A percentile compares a stretch with the other conserved stretches of the same genome.
Conservation (phyloP, 768 basidiomycete genomes). For the Pulveroboletus sp. region DNA sequence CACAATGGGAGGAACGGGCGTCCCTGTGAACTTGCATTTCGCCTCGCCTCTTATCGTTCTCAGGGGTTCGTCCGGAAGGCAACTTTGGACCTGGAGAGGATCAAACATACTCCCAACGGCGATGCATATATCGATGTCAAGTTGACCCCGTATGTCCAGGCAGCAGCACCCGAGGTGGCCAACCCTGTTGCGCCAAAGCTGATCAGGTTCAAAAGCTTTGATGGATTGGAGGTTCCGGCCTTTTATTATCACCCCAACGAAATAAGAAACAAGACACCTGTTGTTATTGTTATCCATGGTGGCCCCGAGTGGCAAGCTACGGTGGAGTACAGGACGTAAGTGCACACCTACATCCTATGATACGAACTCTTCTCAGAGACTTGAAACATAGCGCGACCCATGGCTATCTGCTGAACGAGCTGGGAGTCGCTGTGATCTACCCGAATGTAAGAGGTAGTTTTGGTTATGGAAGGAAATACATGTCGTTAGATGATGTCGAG, state of each 20-base stretch:
- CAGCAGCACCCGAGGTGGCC: constrained; percentile 26
- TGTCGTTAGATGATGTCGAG: constrained; percentile 39
- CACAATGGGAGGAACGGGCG: constrained; percentile 33
- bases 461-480: constrained; percentile 40
- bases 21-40: constrained; percentile 33
- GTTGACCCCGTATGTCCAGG: constrained; percentile 33
- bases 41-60: constrained; percentile 32
- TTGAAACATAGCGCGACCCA: constrained; percentile 29
- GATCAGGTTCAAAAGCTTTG: constrained; percentile 41
- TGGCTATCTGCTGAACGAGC: constrained; percentile 41
- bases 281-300: constrained; percentile 39
- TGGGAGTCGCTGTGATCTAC: constrained; percentile 39
- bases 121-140: constrained; percentile 26
- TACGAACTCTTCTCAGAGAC: constrained; percentile 4
- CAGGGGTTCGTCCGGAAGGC: constrained; percentile 26
- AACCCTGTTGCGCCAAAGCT: constrained; percentile 31
- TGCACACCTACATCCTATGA: not conserved
- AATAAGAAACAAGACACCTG: constrained; percentile 27
- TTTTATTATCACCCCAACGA: constrained; percentile 40
- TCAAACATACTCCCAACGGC: constrained; percentile 21
- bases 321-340: constrained; percentile 31
- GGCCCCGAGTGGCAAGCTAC: constrained; percentile 39
- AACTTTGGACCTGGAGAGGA: constrained; percentile 28
- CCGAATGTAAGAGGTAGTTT: constrained; percentile 43
- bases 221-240: constrained; percentile 38